A percentile compares a stretch with the other conserved stretches of the same genome.
Evolutionary conservation across 164 flowering plant genomes (phyloP).

Genomic region (Vitis cinerea): DNA sequence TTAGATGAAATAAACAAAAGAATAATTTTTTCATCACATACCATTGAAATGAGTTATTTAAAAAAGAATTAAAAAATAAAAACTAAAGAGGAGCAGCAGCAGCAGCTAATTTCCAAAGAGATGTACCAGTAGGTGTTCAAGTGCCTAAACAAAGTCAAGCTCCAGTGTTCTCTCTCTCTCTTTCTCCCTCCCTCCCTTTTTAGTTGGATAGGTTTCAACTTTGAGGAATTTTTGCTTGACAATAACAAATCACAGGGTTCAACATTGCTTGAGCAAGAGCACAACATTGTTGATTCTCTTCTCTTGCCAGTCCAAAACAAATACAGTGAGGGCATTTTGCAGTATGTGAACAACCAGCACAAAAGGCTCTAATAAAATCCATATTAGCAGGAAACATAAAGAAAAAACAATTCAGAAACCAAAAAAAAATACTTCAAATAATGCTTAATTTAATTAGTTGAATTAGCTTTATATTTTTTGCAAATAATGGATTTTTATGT

Average conservation of each 20-base stretch:
- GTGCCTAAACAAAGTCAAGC: no score
- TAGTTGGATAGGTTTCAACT: no score
- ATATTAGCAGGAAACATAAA: background rate
- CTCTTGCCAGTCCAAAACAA: background rate
- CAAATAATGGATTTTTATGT: background rate
- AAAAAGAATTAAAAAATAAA: no score
- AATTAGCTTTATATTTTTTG: slow-evolving; percentile 1
- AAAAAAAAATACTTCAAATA: background rate
- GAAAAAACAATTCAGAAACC: background rate
- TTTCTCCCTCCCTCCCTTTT: no score
- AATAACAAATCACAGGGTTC: background rate
- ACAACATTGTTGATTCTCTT: background rate
- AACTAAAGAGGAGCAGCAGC: no score
- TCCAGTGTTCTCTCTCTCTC: no score
- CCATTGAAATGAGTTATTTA: no score
- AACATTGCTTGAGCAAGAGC: background rate
- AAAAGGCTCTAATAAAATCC: background rate
- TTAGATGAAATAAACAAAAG: no score
- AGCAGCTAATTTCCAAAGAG: no score
- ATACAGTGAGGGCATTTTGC: background rate
- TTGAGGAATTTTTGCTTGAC: no score
- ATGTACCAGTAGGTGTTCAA: no score
- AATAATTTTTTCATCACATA: no score
- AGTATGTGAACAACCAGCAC: background rate
- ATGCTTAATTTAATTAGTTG: background rate